Conservation (phyloP, 805 yeast species). For the Saccharomycopsis olivae region DNA sequence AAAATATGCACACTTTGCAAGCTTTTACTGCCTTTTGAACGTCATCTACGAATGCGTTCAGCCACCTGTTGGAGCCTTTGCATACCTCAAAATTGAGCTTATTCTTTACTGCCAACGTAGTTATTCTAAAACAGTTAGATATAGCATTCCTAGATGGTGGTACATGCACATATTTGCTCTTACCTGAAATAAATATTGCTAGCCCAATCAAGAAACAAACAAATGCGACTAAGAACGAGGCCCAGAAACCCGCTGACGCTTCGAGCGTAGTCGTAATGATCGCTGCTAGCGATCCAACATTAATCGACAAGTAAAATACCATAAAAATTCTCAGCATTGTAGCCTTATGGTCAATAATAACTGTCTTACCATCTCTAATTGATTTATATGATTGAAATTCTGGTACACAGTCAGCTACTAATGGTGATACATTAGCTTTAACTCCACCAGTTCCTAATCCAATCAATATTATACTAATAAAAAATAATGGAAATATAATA, state of each 20-base stretch:
- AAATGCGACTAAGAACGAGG: slow-evolving; percentile 65
- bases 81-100: slow-evolving; percentile 43
- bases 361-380: slow-evolving; percentile 48
- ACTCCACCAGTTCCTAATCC: slow-evolving; percentile 79
- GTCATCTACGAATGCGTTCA: slow-evolving; percentile 65
- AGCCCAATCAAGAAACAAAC: slow-evolving; percentile 56
- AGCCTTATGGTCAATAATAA: slow-evolving; percentile 57
- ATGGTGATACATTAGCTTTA: slow-evolving; percentile 63
- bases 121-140: slow-evolving; percentile 38
- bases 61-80: slow-evolving; percentile 50
- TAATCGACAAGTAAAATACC: slow-evolving; percentile 68
- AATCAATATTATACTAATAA: slow-evolving; percentile 44
- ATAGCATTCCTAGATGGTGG: slow-evolving; percentile 56
- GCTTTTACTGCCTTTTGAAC: slow-evolving; percentile 54
- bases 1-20: slow-evolving; percentile 62
- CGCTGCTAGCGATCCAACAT: slow-evolving; percentile 64
- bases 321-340: slow-evolving; percentile 67
- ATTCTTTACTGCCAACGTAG: slow-evolving; percentile 35
- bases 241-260: slow-evolving; percentile 54
- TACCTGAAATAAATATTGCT: slow-evolving; percentile 40
- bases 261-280: slow-evolving; percentile 73
- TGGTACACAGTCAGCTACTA: slow-evolving; percentile 43
- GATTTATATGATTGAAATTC: slow-evolving; percentile 1
- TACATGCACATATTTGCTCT: slow-evolving; percentile 41
- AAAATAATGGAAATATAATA: slow-evolving; percentile 49